phyloP scores from a whole-genome alignment of 2,329 filamentous ascomycete species.

The Fragosphaeria purpurea region DNA sequence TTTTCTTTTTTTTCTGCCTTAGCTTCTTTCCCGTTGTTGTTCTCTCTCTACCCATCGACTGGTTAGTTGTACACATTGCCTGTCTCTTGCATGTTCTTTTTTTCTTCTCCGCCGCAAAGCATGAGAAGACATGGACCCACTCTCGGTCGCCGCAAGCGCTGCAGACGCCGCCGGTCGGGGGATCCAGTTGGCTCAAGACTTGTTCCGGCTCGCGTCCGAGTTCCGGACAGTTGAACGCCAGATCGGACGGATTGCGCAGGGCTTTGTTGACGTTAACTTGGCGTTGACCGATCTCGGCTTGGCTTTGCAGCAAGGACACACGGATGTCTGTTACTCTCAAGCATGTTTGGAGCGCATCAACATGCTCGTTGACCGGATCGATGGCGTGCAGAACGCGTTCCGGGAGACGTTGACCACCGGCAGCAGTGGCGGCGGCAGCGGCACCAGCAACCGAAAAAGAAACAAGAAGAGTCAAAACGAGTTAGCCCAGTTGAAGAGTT shows the following conservation, averaged over 20 bases:
- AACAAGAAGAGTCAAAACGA: conserved; percentile 4
- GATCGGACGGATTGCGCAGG: conserved; percentile 12
- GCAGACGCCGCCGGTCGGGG: conserved; percentile 10
- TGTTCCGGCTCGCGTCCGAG: conserved; percentile 10
- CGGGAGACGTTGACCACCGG: background rate
- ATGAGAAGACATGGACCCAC: conserved; percentile 10
- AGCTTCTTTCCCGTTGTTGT: no score
- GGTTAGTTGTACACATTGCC: no score
- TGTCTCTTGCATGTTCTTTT: no score
- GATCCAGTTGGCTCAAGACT: conserved; percentile 11
- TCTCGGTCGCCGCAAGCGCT: conserved; percentile 8
- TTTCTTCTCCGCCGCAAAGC: background rate
- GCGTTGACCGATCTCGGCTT: conserved; percentile 8
- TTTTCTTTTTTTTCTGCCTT: no score
- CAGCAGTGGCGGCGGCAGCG: background rate
- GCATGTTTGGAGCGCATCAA: conserved; percentile 1
- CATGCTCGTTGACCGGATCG: conserved; percentile 7
- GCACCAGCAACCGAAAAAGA: conserved; percentile 1
- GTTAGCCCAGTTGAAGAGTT: conserved; percentile 7
- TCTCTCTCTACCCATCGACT: no score
- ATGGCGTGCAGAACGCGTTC: conserved; percentile 6
- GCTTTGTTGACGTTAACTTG: conserved; percentile 12
- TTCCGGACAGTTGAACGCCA: conserved; percentile 7
- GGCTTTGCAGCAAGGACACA: background rate
- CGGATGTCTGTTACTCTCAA: background rate